These are phyloP conservation scores for Claviceps pusilla DNA, from an alignment of 2,329 filamentous ascomycete species.

Conservation along the genomic window DNA sequence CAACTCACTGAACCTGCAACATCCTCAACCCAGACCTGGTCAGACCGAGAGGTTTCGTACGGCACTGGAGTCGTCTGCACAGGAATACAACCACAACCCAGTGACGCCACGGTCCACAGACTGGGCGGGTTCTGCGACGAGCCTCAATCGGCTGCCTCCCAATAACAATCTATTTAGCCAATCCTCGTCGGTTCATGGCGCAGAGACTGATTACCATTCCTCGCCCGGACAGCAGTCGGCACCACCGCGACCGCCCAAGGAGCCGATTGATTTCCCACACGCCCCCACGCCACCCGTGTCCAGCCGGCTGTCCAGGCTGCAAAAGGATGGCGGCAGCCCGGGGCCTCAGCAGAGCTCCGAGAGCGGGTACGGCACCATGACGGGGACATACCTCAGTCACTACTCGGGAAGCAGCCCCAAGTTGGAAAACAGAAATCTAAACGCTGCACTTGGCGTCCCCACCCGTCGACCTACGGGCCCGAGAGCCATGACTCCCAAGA, in stretches of 20 bases:
- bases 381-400: slow-evolving; percentile 32
- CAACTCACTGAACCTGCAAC: slow-evolving; percentile 64
- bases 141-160: slow-evolving; percentile 36
- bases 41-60: slow-evolving; percentile 61
- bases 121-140: slow-evolving; percentile 47
- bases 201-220: slow-evolving; percentile 29
- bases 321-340: slow-evolving; percentile 38
- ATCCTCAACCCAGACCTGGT: slow-evolving; percentile 62
- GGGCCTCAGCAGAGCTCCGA: slow-evolving; percentile 41
- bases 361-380: slow-evolving; percentile 36
- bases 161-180: slow-evolving; percentile 35
- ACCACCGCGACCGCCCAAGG: slow-evolving; percentile 48
- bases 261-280: slow-evolving; percentile 34
- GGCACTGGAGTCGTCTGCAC: slow-evolving; percentile 57
- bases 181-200: slow-evolving; percentile 20
- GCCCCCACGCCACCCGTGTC: slow-evolving; percentile 31
- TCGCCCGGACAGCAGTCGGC: slow-evolving; percentile 27
- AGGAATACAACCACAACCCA: slow-evolving; percentile 48
- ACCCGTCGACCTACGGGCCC: slow-evolving; percentile 41
- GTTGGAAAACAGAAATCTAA: slow-evolving; percentile 43
- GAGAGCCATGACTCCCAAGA: slow-evolving; percentile 45
- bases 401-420: slow-evolving; percentile 40
- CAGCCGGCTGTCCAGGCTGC: slow-evolving; percentile 33
- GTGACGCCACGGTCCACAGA: slow-evolving; percentile 46
- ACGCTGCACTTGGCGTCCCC: slow-evolving; percentile 35